A percentile compares a stretch with the other conserved stretches of the same genome.
Conservation (phyloP, 2,329 filamentous ascomycete genomes). For the Hypoxylon sp. region DNA sequence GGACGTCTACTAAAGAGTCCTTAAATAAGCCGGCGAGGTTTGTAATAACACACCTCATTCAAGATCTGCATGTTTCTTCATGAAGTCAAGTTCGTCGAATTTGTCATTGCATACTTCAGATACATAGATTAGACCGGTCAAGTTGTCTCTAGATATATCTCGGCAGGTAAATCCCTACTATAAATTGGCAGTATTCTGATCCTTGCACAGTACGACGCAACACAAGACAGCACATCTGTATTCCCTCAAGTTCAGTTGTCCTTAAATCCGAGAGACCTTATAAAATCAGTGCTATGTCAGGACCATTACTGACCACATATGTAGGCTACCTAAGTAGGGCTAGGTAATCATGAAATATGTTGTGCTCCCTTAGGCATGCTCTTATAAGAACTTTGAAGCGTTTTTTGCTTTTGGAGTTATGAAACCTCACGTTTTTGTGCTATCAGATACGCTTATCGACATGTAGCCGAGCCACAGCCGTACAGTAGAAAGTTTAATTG, state of each 20-base stretch:
- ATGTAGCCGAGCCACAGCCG: constrained; percentile 39
- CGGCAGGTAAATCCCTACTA: not conserved
- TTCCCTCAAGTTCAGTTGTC: constrained; percentile 19
- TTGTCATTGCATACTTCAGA: constrained; percentile 3
- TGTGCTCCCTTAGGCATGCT: not conserved
- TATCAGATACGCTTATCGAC: constrained; percentile 2
- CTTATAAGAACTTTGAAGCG: not conserved
- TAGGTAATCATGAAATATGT: not conserved
- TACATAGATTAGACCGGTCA: constrained; percentile 11
- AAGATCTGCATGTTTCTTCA: not conserved
- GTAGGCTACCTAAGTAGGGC: not conserved
- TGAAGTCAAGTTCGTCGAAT: not conserved
- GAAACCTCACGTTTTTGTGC: constrained; percentile 3
- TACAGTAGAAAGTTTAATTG: constrained; percentile 11
- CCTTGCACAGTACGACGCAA: constrained; percentile 27
- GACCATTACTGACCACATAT: not conserved
- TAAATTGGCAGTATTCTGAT: not conserved
- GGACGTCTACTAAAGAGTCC: not conserved
- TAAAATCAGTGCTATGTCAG: not conserved
- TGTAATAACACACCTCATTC: not conserved
- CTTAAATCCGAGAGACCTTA: constrained; percentile 1
- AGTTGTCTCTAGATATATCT: not conserved
- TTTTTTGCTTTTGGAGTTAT: not conserved
- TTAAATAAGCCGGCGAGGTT: not conserved
- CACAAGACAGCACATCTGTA: constrained; percentile 40